These are phyloP conservation scores for Dorcoceras hygrometricum DNA, from an alignment of 257 asterid genomes.

Conservation along the genomic window DNA sequence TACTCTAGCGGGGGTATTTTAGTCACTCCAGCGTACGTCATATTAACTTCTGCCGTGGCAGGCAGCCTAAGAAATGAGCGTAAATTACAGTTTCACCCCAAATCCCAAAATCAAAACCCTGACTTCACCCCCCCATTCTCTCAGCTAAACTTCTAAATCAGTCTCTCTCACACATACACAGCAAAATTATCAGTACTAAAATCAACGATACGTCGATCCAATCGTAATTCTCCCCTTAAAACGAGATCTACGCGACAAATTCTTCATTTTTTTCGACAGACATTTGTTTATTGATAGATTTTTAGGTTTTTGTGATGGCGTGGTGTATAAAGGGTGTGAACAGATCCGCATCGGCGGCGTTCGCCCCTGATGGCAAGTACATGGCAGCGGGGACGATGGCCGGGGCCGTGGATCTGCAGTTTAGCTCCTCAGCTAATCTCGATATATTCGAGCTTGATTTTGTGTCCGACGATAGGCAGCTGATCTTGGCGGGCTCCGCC, in stretches of 20 bases:
- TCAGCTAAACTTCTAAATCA: neutral
- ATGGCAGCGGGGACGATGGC: constrained; percentile 99
- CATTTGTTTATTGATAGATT: constrained; percentile 24
- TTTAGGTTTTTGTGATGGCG: constrained; percentile 45
- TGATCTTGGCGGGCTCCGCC: constrained; percentile 54
- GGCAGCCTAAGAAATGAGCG: too few relatives aligned
- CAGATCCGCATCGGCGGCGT: constrained; percentile 96
- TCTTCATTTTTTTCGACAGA: neutral
- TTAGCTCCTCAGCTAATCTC: constrained; percentile 92
- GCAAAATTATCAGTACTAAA: neutral
- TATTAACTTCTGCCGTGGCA: too few relatives aligned
- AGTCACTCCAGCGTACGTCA: too few relatives aligned
- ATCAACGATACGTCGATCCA: neutral
- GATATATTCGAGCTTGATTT: constrained; percentile 91
- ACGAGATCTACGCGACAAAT: neutral
- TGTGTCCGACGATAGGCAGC: constrained; percentile 73
- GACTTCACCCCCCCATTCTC: neutral
- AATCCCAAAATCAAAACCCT: neutral
- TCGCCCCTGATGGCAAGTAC: constrained; percentile 81
- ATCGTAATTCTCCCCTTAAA: neutral
- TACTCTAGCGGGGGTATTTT: too few relatives aligned
- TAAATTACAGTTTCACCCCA: neutral
- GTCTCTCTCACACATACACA: neutral
- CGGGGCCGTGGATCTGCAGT: constrained; percentile 97
- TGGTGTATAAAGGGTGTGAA: constrained; percentile 68